Percentiles rank a stretch among this genome's conserved stretches.
These are phyloP conservation scores for Hypoxylon sp. DNA, from an alignment of 2,329 filamentous ascomycete genomes.

Conservation along the genomic window DNA sequence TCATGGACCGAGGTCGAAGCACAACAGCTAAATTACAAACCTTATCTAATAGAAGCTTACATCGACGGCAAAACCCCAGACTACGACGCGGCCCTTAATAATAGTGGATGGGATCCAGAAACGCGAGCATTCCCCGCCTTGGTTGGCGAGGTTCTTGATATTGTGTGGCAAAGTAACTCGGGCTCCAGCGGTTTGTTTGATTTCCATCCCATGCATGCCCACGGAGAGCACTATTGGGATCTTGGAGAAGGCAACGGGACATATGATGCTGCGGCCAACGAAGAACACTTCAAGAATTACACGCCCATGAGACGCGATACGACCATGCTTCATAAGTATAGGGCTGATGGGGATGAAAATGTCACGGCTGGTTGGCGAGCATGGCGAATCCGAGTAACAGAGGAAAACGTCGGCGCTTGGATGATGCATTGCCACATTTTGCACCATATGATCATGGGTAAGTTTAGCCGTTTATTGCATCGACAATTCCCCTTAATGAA, in stretches of 20 bases:
- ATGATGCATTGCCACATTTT: slow-evolving; percentile 69
- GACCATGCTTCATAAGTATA: slow-evolving; percentile 66
- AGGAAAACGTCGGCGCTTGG: slow-evolving; percentile 64
- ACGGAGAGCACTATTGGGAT: slow-evolving; percentile 64
- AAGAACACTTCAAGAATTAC: slow-evolving; percentile 50
- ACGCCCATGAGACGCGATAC: slow-evolving; percentile 54
- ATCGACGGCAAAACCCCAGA: slow-evolving; percentile 59
- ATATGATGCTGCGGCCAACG: slow-evolving; percentile 60
- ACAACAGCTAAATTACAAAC: slow-evolving; percentile 42
- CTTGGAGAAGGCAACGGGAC: slow-evolving; percentile 61
- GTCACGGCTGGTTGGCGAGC: slow-evolving; percentile 65
- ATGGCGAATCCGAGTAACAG: slow-evolving; percentile 60
- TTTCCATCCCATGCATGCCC: slow-evolving; percentile 63
- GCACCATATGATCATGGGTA: slow-evolving; percentile 66
- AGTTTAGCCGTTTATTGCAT: slow-evolving; percentile 38
- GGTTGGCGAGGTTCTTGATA: slow-evolving; percentile 64
- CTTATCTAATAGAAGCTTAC: slow-evolving; percentile 64
- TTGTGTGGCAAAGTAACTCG: slow-evolving; percentile 57
- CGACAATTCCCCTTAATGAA: too few relatives aligned
- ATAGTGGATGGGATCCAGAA: slow-evolving; percentile 62
- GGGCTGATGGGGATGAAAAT: slow-evolving; percentile 49
- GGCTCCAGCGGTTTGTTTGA: slow-evolving; percentile 51
- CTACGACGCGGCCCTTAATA: slow-evolving; percentile 58
- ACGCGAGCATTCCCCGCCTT: slow-evolving; percentile 60
- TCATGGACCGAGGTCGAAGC: slow-evolving; percentile 54